These are phyloP conservation scores for Pseudogymnoascus pannorum DNA, from an alignment of 2,329 filamentous ascomycete species.

Conservation along the genomic window DNA sequence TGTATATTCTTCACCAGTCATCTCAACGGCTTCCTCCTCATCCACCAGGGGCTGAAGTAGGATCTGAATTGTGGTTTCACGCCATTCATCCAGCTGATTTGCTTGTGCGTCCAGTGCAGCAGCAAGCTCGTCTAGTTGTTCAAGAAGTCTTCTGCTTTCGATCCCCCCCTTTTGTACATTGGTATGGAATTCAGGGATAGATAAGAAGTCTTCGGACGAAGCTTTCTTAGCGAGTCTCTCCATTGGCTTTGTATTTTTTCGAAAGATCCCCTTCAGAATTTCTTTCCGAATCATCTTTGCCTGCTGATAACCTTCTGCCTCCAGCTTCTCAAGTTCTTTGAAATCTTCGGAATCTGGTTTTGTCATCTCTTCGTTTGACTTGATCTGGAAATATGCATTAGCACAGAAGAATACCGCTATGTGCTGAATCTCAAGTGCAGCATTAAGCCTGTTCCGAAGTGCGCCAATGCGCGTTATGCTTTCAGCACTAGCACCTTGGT, in stretches of 20 bases:
- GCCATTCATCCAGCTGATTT: slow-evolving; percentile 64
- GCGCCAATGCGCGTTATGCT: slow-evolving; percentile 41
- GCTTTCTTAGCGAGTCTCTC: slow-evolving; percentile 48
- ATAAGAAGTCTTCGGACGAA: slow-evolving; percentile 47
- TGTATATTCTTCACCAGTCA: slow-evolving; percentile 84
- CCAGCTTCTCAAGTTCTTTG: slow-evolving; percentile 57
- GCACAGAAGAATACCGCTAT: slow-evolving; percentile 77
- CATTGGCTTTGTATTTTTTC: slow-evolving; percentile 59
- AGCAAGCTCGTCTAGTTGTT: slow-evolving; percentile 59
- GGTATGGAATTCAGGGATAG: slow-evolving; percentile 53
- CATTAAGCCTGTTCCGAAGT: slow-evolving; percentile 59
- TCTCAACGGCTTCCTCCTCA: slow-evolving; percentile 66
- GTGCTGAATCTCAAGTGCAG: slow-evolving; percentile 72
- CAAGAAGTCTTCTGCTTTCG: slow-evolving; percentile 60
- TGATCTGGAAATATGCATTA: slow-evolving; percentile 78
- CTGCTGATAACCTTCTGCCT: slow-evolving; percentile 65
- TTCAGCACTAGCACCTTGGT: not conserved
- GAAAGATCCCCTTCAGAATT: slow-evolving; percentile 55
- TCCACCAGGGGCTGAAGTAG: slow-evolving; percentile 73
- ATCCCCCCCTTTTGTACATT: slow-evolving; percentile 55
- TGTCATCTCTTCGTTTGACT: slow-evolving; percentile 58
- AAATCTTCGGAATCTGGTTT: slow-evolving; percentile 61
- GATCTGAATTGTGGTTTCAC: slow-evolving; percentile 63
- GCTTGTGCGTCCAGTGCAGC: slow-evolving; percentile 66
- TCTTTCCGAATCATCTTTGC: slow-evolving; percentile 74